Percentiles rank a stretch among this genome's conserved stretches.
phyloP scores from a whole-genome alignment of 2,329 filamentous ascomycete genomes.

The Sclerotinia trifoliorum region DNA sequence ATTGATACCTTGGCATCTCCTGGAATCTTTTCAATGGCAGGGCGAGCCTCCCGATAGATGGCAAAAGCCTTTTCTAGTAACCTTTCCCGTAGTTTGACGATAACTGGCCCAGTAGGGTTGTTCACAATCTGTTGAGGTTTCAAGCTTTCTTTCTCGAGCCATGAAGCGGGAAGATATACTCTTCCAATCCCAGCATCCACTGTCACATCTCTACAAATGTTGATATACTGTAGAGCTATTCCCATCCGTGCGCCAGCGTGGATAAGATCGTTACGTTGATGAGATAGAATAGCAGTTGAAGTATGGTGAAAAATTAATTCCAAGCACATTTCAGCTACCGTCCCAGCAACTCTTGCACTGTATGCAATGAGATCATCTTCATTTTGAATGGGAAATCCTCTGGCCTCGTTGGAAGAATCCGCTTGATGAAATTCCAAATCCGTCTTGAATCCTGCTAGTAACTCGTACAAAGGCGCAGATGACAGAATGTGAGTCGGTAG shows the following conservation, averaged over 20 bases:
- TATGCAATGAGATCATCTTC: conserved; percentile 62
- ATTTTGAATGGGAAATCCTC: conserved; percentile 54
- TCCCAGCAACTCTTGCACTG: conserved; percentile 67
- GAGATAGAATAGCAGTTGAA: conserved; percentile 25
- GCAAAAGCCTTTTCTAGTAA: conserved; percentile 61
- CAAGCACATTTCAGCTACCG: conserved; percentile 67
- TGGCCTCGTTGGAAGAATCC: conserved; percentile 28
- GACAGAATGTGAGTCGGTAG: conserved; percentile 59
- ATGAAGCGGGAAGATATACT: conserved; percentile 65
- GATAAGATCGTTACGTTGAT: conserved; percentile 48
- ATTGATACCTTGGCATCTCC: conserved; percentile 60
- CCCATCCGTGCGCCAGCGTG: conserved; percentile 65
- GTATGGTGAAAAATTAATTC: conserved; percentile 63
- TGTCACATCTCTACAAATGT: conserved; percentile 71
- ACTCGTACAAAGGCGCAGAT: conserved; percentile 57
- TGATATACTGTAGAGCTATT: conserved; percentile 72
- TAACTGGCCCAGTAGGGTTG: conserved; percentile 47
- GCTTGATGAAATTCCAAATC: conserved; percentile 55
- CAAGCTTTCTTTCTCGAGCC: conserved; percentile 59
- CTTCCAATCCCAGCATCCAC: conserved; percentile 64
- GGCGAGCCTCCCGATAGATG: conserved; percentile 55
- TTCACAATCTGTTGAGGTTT: conserved; percentile 54
- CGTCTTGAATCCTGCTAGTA: conserved; percentile 67
- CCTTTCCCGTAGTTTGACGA: conserved; percentile 51
- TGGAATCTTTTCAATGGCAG: conserved; percentile 61